Evolutionary conservation across 108 stramenopile genomes (phyloP).

Genomic region (Skeletonema grethae): DNA sequence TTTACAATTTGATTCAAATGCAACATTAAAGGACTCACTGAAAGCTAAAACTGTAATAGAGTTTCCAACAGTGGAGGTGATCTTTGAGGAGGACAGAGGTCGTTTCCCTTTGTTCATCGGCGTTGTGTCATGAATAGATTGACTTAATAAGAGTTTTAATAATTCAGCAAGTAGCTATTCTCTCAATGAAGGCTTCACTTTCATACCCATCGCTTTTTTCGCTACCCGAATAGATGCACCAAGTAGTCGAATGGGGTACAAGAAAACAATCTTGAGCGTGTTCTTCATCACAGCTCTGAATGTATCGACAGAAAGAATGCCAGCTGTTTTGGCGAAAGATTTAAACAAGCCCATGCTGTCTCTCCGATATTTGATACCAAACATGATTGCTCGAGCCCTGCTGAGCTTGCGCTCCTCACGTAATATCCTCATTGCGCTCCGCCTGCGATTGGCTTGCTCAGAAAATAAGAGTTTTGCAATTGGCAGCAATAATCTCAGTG

Average conservation of each 20-base stretch:
- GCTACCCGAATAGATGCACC: conserved; percentile 11
- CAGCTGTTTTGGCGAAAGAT: conserved; percentile 38
- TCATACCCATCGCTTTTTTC: conserved; percentile 37
- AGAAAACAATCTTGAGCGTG: conserved; percentile 31
- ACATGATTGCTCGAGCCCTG: conserved; percentile 48
- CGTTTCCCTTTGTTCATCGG: conserved; percentile 35
- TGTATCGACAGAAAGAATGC: conserved; percentile 44
- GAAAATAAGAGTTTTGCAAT: conserved; percentile 66
- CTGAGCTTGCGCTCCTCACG: conserved; percentile 54
- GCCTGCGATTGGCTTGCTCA: conserved; percentile 71
- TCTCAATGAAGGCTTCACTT: conserved; percentile 34
- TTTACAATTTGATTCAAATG: conserved; percentile 41
- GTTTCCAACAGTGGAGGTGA: conserved; percentile 67
- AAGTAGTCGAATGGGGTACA: conserved; percentile 45
- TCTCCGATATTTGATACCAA: conserved; percentile 55
- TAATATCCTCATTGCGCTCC: conserved; percentile 69
- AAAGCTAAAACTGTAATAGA: conserved; percentile 71
- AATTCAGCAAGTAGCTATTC: conserved; percentile 15
- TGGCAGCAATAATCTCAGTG: conserved; percentile 65
- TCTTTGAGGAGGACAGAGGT: conserved; percentile 28
- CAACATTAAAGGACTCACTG: conserved; percentile 42
- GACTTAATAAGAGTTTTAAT: background rate
- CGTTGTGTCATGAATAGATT: conserved; percentile 7
- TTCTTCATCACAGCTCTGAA: conserved; percentile 19
- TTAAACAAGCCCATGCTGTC: conserved; percentile 41